These are phyloP conservation scores for Gremmenia infestans DNA, from an alignment of 2,329 filamentous ascomycete genomes.

Conservation along the genomic window DNA sequence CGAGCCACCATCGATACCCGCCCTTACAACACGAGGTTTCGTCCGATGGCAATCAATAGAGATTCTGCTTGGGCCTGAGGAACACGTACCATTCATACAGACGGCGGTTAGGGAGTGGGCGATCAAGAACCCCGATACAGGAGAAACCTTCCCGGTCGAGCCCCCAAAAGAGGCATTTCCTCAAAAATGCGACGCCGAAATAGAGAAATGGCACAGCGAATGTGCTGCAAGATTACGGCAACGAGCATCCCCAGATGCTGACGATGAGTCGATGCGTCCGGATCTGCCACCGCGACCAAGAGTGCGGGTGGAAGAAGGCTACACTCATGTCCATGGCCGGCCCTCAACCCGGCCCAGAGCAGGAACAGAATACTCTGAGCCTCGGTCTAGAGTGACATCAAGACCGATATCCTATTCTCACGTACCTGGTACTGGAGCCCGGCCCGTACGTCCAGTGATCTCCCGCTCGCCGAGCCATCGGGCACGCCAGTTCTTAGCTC, in stretches of 20 bases:
- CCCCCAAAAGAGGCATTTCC: constrained; percentile 64
- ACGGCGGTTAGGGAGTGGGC: constrained; percentile 73
- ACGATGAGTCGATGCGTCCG: constrained; percentile 26
- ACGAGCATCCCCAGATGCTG: constrained; percentile 41
- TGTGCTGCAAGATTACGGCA: constrained; percentile 67
- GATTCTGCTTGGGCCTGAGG: constrained; percentile 78
- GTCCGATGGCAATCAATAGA: constrained; percentile 93
- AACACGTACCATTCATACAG: constrained; percentile 80
- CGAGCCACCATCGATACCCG: constrained; percentile 70
- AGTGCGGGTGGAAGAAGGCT: constrained; percentile 24
- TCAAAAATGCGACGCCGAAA: constrained; percentile 65
- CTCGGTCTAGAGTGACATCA: constrained; percentile 10
- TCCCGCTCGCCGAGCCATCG: constrained; percentile 31
- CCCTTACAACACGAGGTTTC: constrained; percentile 78
- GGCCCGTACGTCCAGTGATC: constrained; percentile 25
- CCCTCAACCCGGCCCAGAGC: constrained; percentile 11
- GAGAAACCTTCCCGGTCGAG: constrained; percentile 58
- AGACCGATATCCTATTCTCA: constrained; percentile 21
- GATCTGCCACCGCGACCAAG: constrained; percentile 26
- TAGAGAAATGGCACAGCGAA: constrained; percentile 78
- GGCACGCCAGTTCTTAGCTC: constrained; percentile 37
- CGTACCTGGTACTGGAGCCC: constrained; percentile 16
- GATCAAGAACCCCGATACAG: constrained; percentile 69
- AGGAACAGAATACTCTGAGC: constrained; percentile 20
- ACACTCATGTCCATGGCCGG: constrained; percentile 28